Base-by-base conservation (phyloP, 257 asterid genomes). In the Petunia secreta region DNA sequence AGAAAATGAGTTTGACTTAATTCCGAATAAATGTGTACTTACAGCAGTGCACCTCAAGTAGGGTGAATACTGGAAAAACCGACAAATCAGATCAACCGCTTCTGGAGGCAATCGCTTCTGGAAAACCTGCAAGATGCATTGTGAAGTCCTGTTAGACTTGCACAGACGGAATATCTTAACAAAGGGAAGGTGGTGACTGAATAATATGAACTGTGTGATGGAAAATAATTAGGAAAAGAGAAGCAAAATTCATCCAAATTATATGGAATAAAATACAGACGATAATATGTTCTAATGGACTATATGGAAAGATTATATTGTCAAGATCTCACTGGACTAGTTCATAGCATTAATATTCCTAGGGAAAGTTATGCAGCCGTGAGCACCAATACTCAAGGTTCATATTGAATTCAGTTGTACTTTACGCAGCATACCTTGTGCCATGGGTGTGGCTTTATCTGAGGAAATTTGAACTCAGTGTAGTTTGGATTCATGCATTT, bases 401-500 rank as follows among this genome's bases (percentile, higher is more conserved):
- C 11, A 48, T 36, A 5, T 34, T 34, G 44, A 73, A 73, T 34
- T 73, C 77, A 34, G 62, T 62, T 50, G 48, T 50, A 73, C 36
- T 5, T 73, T 6, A 73, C 25, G 52, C 7, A 50, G 9, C 44
- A 81, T 79, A 93, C 98, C 98, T 94, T 94, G 89, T 94, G 98
- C 98, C 98, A 94, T n/a, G 98, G 98, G 84, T 94, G 98, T 81
- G 98, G 95, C 85, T 94, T 94, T 89, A 93, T 94, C 87, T 94
- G 98, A 63, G 98, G 98, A 85, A 94, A 94, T 85, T 93, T 94
- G 84, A 94, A 94, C 85, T 94, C 98, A 0, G 97, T 93, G 73
- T 94, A 94, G 89, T 94, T 94, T 57, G 98, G 97, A 59, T 94
- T 94, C 98, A 94, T 94, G 92, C 98, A 94, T 83, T 91, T 93